Conservation (phyloP, 1,139 yeast genomes). For the Kluyveromyces sp. region DNA sequence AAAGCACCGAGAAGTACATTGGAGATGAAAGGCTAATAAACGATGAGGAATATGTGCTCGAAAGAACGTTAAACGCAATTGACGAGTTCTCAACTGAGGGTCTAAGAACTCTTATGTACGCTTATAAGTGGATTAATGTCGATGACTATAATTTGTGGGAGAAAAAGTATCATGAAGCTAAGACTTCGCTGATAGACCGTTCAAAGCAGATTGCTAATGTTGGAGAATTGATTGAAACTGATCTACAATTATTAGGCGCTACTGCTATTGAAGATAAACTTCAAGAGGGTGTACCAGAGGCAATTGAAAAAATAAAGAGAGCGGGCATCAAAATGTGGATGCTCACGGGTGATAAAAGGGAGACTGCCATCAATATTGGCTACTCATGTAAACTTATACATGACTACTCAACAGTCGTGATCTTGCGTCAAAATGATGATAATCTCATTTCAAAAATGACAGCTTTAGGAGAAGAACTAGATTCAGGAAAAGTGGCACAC, state of each 20-base stretch:
- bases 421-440: constrained; percentile 58
- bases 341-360: constrained; percentile 96
- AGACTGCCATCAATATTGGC: constrained; percentile 96
- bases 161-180: constrained; percentile 61
- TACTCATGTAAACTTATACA: constrained; percentile 88
- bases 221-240: constrained; percentile 65
- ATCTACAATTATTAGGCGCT: constrained; percentile 72
- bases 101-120: constrained; percentile 77
- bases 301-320: constrained; percentile 82
- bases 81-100: constrained; percentile 96
- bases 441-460: constrained; percentile 40
- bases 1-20: constrained; percentile 30
- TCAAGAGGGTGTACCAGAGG: constrained; percentile 92
- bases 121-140: constrained; percentile 62
- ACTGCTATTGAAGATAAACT: constrained; percentile 96
- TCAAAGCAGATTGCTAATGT: constrained; percentile 57
- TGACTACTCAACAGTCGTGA: constrained; percentile 85
- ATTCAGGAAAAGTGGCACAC: constrained; percentile 75
- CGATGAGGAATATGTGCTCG: constrained; percentile 75
- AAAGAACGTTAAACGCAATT: constrained; percentile 79
- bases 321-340: constrained; percentile 97
- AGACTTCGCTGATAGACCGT: constrained; percentile 66
- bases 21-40: constrained; percentile 58
- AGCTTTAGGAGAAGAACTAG: constrained; percentile 37
- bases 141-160: constrained; percentile 63